A percentile compares a stretch with the other conserved stretches of the same genome.
These are phyloP conservation scores for Clathrus columnatus DNA, from an alignment of 768 basidiomycete species.

Conservation along the genomic window DNA sequence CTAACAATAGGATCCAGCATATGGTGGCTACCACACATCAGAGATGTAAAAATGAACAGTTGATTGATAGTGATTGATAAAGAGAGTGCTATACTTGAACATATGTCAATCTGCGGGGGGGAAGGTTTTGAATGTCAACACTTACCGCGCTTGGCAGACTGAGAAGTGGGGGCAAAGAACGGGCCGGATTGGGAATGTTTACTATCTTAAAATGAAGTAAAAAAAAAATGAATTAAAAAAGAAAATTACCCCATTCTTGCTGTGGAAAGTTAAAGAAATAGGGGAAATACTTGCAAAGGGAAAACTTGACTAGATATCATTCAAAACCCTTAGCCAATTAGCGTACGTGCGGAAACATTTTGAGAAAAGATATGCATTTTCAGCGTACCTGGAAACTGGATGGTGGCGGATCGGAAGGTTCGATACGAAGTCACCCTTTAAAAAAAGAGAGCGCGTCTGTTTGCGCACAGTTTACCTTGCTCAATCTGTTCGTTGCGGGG, in stretches of 20 bases:
- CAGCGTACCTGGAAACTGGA: not conserved
- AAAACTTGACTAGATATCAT: not conserved
- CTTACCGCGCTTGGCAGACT: too few relatives aligned
- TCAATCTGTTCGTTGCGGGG: too few relatives aligned
- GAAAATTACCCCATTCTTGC: not conserved
- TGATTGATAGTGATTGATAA: not conserved
- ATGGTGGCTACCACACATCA: not conserved
- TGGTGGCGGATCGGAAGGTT: not conserved
- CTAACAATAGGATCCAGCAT: not conserved
- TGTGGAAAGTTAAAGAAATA: not conserved
- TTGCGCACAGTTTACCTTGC: too few relatives aligned
- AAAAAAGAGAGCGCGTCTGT: not conserved
- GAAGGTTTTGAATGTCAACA: not conserved
- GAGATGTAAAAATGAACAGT: not conserved
- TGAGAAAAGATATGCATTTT: not conserved
- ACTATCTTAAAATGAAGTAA: not conserved
- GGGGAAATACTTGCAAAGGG: not conserved
- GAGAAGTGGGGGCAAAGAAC: too few relatives aligned
- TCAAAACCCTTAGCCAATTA: not conserved
- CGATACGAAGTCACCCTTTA: not conserved
- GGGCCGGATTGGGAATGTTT: not conserved
- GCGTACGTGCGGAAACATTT: not conserved
- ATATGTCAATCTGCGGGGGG: not conserved
- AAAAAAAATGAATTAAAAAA: not conserved
- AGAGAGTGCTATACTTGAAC: not conserved